Base-by-base conservation (phyloP, 495 filamentous ascomycete species). In the Penicillium longicatenatum region DNA sequence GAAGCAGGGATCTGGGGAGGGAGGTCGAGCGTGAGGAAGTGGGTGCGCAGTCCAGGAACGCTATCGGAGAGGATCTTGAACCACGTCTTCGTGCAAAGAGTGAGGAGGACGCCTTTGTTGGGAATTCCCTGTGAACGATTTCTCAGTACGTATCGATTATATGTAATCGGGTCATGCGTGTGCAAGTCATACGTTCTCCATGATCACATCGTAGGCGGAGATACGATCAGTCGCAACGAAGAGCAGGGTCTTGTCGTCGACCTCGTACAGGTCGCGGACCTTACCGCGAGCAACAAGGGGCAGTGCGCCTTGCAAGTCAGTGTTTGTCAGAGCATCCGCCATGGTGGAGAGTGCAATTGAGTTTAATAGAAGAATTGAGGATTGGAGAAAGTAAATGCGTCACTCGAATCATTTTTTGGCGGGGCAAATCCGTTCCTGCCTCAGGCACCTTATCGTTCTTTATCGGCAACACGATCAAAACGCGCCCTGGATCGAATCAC, bases 151-250 rank as follows among this genome's bases (percentile, higher is more conserved):
- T 42, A 30, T 30, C 31, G 37, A 17, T 48, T 47, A 20, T 29
- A 56, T 48, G 30, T 35, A 46, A 21, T 33, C 22, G 29, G 11
- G 1, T 8, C 9, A 14, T 45, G 21, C 11, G 20, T 37, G 35
- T n/a, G 24, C 5, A 24, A 30, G 10, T 45, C 35, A 30, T 54
- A 88, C 88, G 81, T 96, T 96, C 66, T 81, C 78, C 84, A 96
- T 87, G 61, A 96, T 84, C 62, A 96, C 90, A 82, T 97, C 93
- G 78, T 90, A 96, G 50, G 93, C 93, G 52, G 90, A 96, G 75
- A 97, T 95, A 59, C 93, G 88, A 72, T 98, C 93, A 20, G 88
- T 89, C 17, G 94, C 87, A 41, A 95, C 86, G 72, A 98, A 95
- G 41, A 97, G 87, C 7, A 97, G 82, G 2, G 88, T 90, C 52